Conservation (phyloP, 257 asterid species). For the Solanum ossicruentum region DNA sequence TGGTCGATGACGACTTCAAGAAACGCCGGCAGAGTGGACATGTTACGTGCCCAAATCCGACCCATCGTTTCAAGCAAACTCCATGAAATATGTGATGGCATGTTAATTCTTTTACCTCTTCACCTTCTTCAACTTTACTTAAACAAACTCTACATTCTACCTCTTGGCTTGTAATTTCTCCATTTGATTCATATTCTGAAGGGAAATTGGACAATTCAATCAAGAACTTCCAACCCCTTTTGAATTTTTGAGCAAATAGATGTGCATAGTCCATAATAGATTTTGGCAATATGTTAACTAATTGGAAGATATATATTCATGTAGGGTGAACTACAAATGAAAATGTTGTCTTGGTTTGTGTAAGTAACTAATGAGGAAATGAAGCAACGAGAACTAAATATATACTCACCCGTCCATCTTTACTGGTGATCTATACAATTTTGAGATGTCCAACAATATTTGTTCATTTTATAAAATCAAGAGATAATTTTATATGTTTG, state of each 20-base stretch:
- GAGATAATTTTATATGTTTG: too few species aligned
- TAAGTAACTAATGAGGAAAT: background rate
- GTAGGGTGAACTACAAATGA: background rate
- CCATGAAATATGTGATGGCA: background rate
- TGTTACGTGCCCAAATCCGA: background rate
- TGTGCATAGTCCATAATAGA: background rate
- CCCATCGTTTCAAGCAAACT: background rate
- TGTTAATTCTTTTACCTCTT: background rate
- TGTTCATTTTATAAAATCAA: too few species aligned
- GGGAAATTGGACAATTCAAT: background rate
- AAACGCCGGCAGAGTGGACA: slow-evolving; percentile 1
- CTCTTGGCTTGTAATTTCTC: background rate
- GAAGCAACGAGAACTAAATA: background rate
- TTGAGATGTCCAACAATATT: too few species aligned
- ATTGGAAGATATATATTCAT: background rate
- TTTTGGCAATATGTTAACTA: background rate
- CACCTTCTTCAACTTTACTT: background rate
- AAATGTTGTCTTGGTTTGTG: background rate
- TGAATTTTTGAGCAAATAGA: background rate
- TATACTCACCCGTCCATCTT: too few species aligned
- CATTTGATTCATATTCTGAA: background rate
- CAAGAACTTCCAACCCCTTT: background rate
- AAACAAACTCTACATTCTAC: background rate
- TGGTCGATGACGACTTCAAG: background rate
- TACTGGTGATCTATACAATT: too few species aligned